Evolutionary conservation across 73 alveolate species (phyloP), one percentile per base, ranked within the genome.

Genomic region (Paramecium caudatum): DNA sequence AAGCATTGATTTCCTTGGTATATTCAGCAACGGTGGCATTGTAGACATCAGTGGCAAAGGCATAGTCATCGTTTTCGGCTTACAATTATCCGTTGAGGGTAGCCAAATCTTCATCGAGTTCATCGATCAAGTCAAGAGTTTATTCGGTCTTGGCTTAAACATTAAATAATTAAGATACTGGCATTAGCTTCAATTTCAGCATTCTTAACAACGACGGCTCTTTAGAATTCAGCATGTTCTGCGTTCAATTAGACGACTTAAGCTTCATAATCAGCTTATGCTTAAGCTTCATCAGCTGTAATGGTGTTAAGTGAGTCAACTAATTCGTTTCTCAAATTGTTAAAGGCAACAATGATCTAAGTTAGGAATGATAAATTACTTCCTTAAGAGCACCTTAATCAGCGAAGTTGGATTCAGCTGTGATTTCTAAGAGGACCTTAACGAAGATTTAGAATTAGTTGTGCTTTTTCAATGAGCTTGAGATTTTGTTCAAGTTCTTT

Each of bases 221-320:
- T 70, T 70, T 70, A 70, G 87, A 70, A 70, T 70, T 70, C 87
- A 43, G 87, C 61, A 16, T 70, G 87, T 37, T 70, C 87, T 36
- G 48, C 19, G 43, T 70, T 70, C 63, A 70, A 70, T 70, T 70
- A 70, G 27, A 7, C 43, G 39, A 70, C 87, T 70, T 36, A 12
- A 3, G 43, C 87, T 5, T 39, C 50, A 23, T 9, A 70, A 12
- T 36, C 63, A 15, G 23, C 45, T 33, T 33, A 41, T 19, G 65
- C 87, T 17, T 36, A 27, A 70, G 61, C 63, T 43, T 70, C 87
- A 21, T 70, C 87, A n/a, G 87, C 87, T 17, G 87, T 70, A 13
- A 25, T n/a, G 15, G 48, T 33, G 68, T 70, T 70, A 65, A 70
- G 87, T 13, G 87, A 70, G 50, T 70, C 63, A 70, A 70, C 87